A percentile compares a stretch with the other conserved stretches of the same genome.
Evolutionary conservation across 2,329 filamentous ascomycete genomes (phyloP).

Genomic region (Cladosporium sp.): DNA sequence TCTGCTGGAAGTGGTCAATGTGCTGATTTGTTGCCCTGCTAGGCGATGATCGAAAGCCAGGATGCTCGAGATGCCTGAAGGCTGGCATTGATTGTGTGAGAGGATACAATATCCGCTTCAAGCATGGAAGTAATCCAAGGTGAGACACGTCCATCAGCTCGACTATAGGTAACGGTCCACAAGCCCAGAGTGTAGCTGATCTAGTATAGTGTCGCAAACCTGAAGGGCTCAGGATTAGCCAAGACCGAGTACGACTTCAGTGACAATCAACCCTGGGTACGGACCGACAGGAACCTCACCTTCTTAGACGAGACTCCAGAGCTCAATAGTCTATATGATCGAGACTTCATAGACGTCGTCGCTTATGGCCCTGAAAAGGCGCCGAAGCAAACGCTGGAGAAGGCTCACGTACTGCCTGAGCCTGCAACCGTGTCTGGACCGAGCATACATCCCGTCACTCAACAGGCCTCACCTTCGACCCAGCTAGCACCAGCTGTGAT

Average conservation of each 20-base stretch:
- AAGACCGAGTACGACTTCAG: conserved; percentile 36
- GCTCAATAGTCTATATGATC: conserved; percentile 36
- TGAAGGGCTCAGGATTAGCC: conserved; percentile 28
- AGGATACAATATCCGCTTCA: conserved; percentile 36
- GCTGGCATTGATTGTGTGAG: conserved; percentile 34
- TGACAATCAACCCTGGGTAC: conserved; percentile 35
- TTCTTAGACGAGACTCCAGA: conserved; percentile 38
- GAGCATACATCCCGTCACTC: neutral
- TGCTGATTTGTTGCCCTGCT: neutral
- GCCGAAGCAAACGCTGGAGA: neutral
- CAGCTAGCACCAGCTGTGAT: neutral
- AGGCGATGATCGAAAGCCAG: conserved; percentile 33
- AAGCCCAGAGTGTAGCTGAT: neutral
- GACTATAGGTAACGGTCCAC: neutral
- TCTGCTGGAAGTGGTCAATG: neutral
- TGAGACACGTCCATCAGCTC: conserved; percentile 15
- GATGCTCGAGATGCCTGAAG: conserved; percentile 34
- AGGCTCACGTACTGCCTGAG: neutral
- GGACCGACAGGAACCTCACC: conserved; percentile 32
- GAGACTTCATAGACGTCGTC: conserved; percentile 28
- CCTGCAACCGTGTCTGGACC: neutral
- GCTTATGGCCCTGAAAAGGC: conserved; percentile 17
- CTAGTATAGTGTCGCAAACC: conserved; percentile 25
- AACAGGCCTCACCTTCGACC: conserved; percentile 15
- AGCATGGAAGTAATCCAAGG: conserved; percentile 36